These are phyloP conservation scores for Arabidopsis hybrid DNA, from an alignment of 441 rosid species.

Conservation along the genomic window DNA sequence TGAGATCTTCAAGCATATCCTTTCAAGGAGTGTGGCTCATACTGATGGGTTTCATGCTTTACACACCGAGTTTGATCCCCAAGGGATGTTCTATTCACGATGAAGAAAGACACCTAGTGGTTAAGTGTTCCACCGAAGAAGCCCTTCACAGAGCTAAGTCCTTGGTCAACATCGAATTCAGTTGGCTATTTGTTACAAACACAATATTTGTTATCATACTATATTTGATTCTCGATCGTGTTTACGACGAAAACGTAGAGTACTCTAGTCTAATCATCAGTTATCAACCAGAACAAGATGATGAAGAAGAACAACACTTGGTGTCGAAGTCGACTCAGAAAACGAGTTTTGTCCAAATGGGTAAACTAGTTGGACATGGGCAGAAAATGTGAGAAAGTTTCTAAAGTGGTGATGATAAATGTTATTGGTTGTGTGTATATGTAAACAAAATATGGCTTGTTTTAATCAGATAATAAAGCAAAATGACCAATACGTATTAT, in stretches of 20 bases:
- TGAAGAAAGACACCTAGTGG: slow-evolving; percentile 65
- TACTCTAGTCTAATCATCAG: slow-evolving; percentile 49
- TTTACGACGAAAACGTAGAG: slow-evolving; percentile 45
- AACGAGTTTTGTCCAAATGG: slow-evolving; percentile 47
- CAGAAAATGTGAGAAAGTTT: slow-evolving; percentile 35
- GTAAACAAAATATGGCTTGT: not conserved
- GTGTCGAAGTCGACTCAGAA: slow-evolving; percentile 31
- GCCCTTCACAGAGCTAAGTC: slow-evolving; percentile 70
- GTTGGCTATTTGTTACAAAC: slow-evolving; percentile 59
- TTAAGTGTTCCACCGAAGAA: slow-evolving; percentile 56
- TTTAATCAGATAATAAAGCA: not conserved
- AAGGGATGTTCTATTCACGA: slow-evolving; percentile 65
- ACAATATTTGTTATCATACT: slow-evolving; percentile 51
- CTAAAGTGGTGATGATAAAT: not conserved
- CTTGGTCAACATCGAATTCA: slow-evolving; percentile 69
- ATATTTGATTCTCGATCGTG: slow-evolving; percentile 50
- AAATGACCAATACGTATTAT: not conserved
- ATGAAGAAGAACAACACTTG: slow-evolving; percentile 43
- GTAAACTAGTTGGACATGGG: slow-evolving; percentile 42
- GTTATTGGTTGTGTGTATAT: not conserved
- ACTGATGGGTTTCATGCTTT: slow-evolving; percentile 70
- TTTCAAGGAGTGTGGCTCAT: slow-evolving; percentile 81
- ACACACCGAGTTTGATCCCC: slow-evolving; percentile 68
- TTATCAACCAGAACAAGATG: slow-evolving; percentile 46
- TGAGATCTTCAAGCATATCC: slow-evolving; percentile 64